Evolutionary conservation across 306 rosid genomes (phyloP), one percentile per base, ranked within the genome.

Genomic region (Cucurbita ficifolia): DNA sequence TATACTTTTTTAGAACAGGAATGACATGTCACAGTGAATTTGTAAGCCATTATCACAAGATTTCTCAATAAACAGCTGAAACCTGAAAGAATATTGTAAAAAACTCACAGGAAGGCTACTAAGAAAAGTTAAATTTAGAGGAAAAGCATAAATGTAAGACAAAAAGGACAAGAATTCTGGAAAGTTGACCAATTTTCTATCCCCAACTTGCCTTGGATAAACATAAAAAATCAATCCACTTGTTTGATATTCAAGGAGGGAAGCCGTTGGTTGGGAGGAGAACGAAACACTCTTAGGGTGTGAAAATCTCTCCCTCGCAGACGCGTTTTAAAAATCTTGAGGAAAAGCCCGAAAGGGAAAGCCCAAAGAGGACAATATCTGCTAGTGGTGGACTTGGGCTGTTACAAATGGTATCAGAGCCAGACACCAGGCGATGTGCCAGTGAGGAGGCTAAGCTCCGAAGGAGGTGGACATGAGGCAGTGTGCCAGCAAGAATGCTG

Each of bases 1-100:
- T 39, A 46, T 73, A 59, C 70, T 18, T 80, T 86, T 86, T 76
- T 62, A 72, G 72, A 77, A 52, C 52, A 76, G 79, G 52, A 76
- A 79, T 61, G 71, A 76, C 76, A 75, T 78, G 76, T 21, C 40
- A 59, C 36, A 16, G 10, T 59, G 79, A 73, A 79, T 70, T 61
- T 53, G 80, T 71, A 81, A 75, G 70, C 48, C 70, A 65, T 59
- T 39, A 63, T 40, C 64, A 68, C 40, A 40, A 76, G 54, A 72
- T 45, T 77, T 80, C 54, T 60, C 19, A 68, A 42, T 35, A 51
- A 50, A 54, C 22, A 7, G 49, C 12, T 2, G n/a, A 50, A 72
- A 48, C 21, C 76, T 58, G 36, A 33, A 59, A 70, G 60, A 67
- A 75, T 61, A 59, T 52, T 76, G 52, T 75, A 72, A 33, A 64